A percentile compares a stretch with the other conserved stretches of the same genome.
phyloP scores from a whole-genome alignment of 352 stramenopile species.

The Phytophthora hybrid region DNA sequence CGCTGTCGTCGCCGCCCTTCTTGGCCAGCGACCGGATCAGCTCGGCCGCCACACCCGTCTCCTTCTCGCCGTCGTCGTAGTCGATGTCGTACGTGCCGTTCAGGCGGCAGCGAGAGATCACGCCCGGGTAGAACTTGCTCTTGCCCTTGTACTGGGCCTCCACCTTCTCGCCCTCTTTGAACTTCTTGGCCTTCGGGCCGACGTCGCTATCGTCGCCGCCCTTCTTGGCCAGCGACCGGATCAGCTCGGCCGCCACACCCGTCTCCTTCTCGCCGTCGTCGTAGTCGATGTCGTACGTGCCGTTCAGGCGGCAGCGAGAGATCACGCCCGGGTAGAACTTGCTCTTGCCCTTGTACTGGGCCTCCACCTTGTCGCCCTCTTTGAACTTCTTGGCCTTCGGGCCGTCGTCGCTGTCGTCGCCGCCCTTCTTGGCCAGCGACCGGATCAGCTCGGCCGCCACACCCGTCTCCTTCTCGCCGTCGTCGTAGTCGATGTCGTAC shows the following conservation, averaged over 20 bases:
- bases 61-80: too few relatives aligned
- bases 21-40: too few relatives aligned
- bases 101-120: too few relatives aligned
- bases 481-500: conserved; percentile 84
- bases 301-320: conserved; percentile 55
- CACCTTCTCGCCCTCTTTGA: conserved; percentile 36
- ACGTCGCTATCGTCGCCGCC: conserved; percentile 26
- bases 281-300: conserved; percentile 84
- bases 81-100: too few relatives aligned
- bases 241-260: conserved; percentile 56
- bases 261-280: conserved; percentile 82
- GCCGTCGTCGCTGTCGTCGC: conserved; percentile 29
- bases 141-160: too few relatives aligned
- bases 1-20: too few relatives aligned
- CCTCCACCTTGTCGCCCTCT: conserved; percentile 43
- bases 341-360: conserved; percentile 41
- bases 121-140: too few relatives aligned
- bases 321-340: conserved; percentile 83
- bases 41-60: too few relatives aligned
- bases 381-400: conserved; percentile 34
- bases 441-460: conserved; percentile 57
- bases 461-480: conserved; percentile 75
- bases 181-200: conserved; percentile 32
- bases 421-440: conserved; percentile 28
- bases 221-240: conserved; percentile 37